phyloP scores from a whole-genome alignment of 1,284 basidiomycete species.

The Sphaerobolus stellatus region DNA sequence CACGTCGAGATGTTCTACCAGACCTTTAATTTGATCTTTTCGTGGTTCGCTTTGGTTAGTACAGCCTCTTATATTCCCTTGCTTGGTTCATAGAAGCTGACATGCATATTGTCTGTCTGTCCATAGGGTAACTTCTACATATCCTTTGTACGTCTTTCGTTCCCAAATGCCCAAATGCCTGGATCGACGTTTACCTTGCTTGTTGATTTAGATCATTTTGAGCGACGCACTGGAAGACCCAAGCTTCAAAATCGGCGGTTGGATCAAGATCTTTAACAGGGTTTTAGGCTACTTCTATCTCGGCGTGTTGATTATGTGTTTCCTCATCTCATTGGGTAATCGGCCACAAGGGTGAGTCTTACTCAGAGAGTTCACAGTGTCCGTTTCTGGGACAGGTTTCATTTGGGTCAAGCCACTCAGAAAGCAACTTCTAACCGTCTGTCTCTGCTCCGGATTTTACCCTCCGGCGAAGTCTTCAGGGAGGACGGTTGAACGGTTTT shows the following conservation, averaged over 20 bases:
- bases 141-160: constrained; percentile 54
- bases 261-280: constrained; percentile 72
- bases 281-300: constrained; percentile 87
- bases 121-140: constrained; percentile 85
- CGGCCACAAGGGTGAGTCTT: constrained; percentile 80
- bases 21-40: constrained; percentile 84
- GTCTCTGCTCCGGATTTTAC: no score
- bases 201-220: constrained; percentile 50
- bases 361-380: background rate
- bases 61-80: constrained; percentile 7
- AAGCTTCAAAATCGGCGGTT: constrained; percentile 50
- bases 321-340: constrained; percentile 89
- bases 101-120: no score
- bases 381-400: background rate
- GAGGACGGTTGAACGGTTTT: no score
- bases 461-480: no score
- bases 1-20: constrained; percentile 95
- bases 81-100: no score
- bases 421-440: no score
- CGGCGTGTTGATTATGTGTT: constrained; percentile 85
- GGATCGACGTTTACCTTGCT: background rate
- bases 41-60: constrained; percentile 85
- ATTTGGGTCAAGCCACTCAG: background rate
- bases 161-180: background rate
- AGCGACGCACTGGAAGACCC: constrained; percentile 68